phyloP scores from a whole-genome alignment of 2,329 filamentous ascomycete genomes.

The Trichothecium roseum region DNA sequence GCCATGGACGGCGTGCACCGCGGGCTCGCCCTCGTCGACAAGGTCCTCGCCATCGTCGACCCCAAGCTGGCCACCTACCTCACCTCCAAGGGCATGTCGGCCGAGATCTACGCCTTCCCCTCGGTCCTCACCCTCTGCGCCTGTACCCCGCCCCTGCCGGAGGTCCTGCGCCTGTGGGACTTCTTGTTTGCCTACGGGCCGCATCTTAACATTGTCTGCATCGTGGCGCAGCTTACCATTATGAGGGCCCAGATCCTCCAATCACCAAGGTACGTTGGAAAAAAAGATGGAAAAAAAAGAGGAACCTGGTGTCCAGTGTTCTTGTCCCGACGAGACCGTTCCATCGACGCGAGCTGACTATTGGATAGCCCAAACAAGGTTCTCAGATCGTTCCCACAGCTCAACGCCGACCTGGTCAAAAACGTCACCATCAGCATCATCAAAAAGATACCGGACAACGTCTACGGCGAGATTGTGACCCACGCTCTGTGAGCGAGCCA shows the following conservation, averaged over 20 bases:
- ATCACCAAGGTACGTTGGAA: slow-evolving; percentile 59
- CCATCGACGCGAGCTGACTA: slow-evolving; percentile 7
- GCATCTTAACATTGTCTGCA: slow-evolving; percentile 91
- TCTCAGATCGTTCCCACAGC: slow-evolving; percentile 73
- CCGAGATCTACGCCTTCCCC: slow-evolving; percentile 93
- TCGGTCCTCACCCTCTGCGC: slow-evolving; percentile 91
- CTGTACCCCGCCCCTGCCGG: slow-evolving; percentile 87
- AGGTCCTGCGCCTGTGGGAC: slow-evolving; percentile 91
- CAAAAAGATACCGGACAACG: slow-evolving; percentile 78
- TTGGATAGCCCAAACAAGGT: slow-evolving; percentile 74
- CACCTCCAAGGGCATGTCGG: slow-evolving; percentile 75
- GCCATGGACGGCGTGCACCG: slow-evolving; percentile 97
- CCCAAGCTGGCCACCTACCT: slow-evolving; percentile 78
- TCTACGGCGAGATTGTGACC: slow-evolving; percentile 81
- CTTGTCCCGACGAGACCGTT: too few species aligned
- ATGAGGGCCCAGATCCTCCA: slow-evolving; percentile 76
- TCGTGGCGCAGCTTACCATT: slow-evolving; percentile 87
- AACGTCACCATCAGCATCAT: slow-evolving; percentile 77
- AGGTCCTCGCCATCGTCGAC: slow-evolving; percentile 84
- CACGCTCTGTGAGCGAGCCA: slow-evolving; percentile 69
- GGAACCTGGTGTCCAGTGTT: background rate
- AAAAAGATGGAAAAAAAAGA: background rate
- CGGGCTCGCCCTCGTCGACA: slow-evolving; percentile 83
- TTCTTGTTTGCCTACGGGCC: slow-evolving; percentile 94
- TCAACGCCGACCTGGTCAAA: slow-evolving; percentile 78